Evolutionary conservation across 2,329 filamentous ascomycete genomes (phyloP).

Genomic region (Trichoderma sp.): DNA sequence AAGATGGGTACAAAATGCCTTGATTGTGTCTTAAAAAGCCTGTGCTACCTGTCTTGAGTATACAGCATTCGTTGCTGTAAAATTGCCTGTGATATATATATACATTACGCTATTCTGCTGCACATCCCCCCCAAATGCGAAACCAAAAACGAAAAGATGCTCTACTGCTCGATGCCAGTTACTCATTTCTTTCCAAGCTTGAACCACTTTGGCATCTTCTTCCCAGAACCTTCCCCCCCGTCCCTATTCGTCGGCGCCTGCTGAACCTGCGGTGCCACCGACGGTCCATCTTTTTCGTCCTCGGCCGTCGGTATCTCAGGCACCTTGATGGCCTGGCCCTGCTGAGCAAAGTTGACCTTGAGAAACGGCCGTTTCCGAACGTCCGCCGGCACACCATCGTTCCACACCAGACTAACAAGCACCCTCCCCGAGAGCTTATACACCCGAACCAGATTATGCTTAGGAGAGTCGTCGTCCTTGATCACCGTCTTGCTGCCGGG

Average conservation of each 20-base stretch:
- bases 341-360: slow-evolving; percentile 53
- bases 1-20: not conserved
- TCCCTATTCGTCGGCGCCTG: slow-evolving; percentile 37
- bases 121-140: not conserved
- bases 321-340: slow-evolving; percentile 65
- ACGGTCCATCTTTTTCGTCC: slow-evolving; percentile 34
- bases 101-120: not conserved
- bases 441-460: slow-evolving; percentile 64
- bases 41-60: not conserved
- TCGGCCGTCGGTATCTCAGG: slow-evolving; percentile 50
- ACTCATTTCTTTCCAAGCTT: slow-evolving; percentile 68
- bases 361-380: slow-evolving; percentile 58
- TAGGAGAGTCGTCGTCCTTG: slow-evolving; percentile 43
- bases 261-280: slow-evolving; percentile 24
- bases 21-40: not conserved
- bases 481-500: slow-evolving; percentile 52
- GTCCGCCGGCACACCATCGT: slow-evolving; percentile 55
- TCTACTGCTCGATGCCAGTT: not conserved
- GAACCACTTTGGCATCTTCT: slow-evolving; percentile 66
- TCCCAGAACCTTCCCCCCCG: slow-evolving; percentile 39
- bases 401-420: slow-evolving; percentile 75
- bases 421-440: slow-evolving; percentile 69
- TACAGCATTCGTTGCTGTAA: not conserved
- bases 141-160: not conserved
- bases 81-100: not conserved